phyloP scores from a whole-genome alignment of 1,284 basidiomycete species.

The Cystobasidium pallidum region DNA sequence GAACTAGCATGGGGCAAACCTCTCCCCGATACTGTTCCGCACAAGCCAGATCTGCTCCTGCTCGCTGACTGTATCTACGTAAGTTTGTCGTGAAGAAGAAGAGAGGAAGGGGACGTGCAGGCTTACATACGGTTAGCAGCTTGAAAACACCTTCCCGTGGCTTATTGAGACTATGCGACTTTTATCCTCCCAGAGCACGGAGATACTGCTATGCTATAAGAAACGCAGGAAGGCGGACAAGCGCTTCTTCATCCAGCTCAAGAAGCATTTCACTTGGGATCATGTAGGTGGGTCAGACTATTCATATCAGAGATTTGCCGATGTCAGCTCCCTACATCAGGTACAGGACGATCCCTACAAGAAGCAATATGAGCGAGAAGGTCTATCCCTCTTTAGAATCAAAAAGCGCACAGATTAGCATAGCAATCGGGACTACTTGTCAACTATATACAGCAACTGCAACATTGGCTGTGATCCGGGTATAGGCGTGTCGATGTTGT shows the following conservation, averaged over 20 bases:
- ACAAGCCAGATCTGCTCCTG: slow-evolving; percentile 39
- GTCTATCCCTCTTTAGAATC: slow-evolving; percentile 26
- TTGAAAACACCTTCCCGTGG: slow-evolving; percentile 30
- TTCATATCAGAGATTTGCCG: background rate
- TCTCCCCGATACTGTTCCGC: slow-evolving; percentile 22
- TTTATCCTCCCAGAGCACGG: slow-evolving; percentile 39
- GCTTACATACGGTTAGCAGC: background rate
- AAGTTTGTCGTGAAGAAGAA: slow-evolving; percentile 2
- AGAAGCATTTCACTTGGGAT: slow-evolving; percentile 43
- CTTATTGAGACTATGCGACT: slow-evolving; percentile 42
- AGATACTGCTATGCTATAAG: slow-evolving; percentile 48
- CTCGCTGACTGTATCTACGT: slow-evolving; percentile 49
- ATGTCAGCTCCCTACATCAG: background rate
- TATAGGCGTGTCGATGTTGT: slow-evolving; percentile 12
- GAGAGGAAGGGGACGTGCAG: background rate
- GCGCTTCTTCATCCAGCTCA: slow-evolving; percentile 47
- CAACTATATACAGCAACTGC: background rate
- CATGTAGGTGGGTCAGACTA: slow-evolving; percentile 10
- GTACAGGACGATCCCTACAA: slow-evolving; percentile 35
- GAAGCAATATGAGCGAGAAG: slow-evolving; percentile 31
- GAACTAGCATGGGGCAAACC: slow-evolving; percentile 46
- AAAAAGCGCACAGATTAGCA: slow-evolving; percentile 1
- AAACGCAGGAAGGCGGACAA: slow-evolving; percentile 50
- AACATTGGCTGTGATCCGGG: background rate
- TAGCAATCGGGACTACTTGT: background rate